phyloP scores from a whole-genome alignment of 1,284 basidiomycete species.

The Pyrrhoderma lamaoense region DNA sequence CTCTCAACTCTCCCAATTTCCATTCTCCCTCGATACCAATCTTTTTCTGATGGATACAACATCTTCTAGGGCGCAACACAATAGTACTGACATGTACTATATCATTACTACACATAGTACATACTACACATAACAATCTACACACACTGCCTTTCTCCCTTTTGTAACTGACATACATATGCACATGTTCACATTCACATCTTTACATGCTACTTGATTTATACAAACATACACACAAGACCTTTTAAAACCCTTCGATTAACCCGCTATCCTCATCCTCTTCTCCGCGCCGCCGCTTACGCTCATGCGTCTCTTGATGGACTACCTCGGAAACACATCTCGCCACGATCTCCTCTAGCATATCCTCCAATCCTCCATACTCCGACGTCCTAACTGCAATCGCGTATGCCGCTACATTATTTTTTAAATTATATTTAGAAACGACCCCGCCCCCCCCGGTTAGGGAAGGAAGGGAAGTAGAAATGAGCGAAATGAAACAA shows the following conservation, averaged over 20 bases:
- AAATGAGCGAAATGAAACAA: no score
- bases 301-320: background rate
- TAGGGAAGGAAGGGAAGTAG: no score
- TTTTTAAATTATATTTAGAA: background rate
- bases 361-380: slow-evolving; percentile 57
- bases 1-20: background rate
- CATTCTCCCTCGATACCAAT: background rate
- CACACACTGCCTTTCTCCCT: no score
- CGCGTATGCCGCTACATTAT: slow-evolving; percentile 55
- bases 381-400: slow-evolving; percentile 64
- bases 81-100: no score
- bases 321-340: slow-evolving; percentile 24
- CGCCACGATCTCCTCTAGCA: slow-evolving; percentile 59
- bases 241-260: background rate
- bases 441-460: no score
- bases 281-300: background rate
- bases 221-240: no score
- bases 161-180: no score
- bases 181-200: no score
- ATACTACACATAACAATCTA: no score
- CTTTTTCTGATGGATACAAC: background rate
- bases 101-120: no score
- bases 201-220: no score
- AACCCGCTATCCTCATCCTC: background rate
- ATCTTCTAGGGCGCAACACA: no score